These are phyloP conservation scores for Microbotryum saponariae DNA, from an alignment of 1,284 basidiomycete genomes.

Conservation along the genomic window DNA sequence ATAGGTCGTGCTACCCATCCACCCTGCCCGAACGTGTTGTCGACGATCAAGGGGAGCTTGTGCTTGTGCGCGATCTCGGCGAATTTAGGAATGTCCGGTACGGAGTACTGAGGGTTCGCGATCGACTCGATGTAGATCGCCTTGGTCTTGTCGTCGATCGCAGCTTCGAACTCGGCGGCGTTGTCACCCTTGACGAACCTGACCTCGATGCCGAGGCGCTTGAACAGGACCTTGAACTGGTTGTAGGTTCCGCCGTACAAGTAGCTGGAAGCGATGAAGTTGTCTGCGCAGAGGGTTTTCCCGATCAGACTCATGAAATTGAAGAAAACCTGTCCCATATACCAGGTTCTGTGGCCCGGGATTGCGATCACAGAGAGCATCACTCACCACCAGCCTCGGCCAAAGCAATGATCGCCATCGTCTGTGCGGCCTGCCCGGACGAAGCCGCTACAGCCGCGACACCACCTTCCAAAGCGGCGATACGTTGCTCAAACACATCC, in stretches of 20 bases:
- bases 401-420: slow-evolving; percentile 56
- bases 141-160: slow-evolving; percentile 68
- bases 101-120: slow-evolving; percentile 70
- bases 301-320: too few relatives aligned
- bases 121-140: slow-evolving; percentile 65
- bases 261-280: slow-evolving; percentile 65
- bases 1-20: slow-evolving; percentile 68
- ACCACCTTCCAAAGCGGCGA: slow-evolving; percentile 76
- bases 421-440: slow-evolving; percentile 74
- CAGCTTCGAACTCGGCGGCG: slow-evolving; percentile 60
- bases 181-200: slow-evolving; percentile 63
- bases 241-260: slow-evolving; percentile 77
- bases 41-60: slow-evolving; percentile 70
- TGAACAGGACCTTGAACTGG: slow-evolving; percentile 60
- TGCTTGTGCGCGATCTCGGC: slow-evolving; percentile 70
- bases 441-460: slow-evolving; percentile 67
- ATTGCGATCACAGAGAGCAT: slow-evolving; percentile 66
- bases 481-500: slow-evolving; percentile 74
- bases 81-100: slow-evolving; percentile 63
- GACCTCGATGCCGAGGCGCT: slow-evolving; percentile 59
- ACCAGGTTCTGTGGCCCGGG: slow-evolving; percentile 71
- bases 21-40: slow-evolving; percentile 52
- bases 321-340: slow-evolving; percentile 46
- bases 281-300: slow-evolving; percentile 53
- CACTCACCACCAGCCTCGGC: slow-evolving; percentile 49